Evolutionary conservation across 768 basidiomycete species (phyloP).

Genomic region (Tylopilus intermedius): DNA sequence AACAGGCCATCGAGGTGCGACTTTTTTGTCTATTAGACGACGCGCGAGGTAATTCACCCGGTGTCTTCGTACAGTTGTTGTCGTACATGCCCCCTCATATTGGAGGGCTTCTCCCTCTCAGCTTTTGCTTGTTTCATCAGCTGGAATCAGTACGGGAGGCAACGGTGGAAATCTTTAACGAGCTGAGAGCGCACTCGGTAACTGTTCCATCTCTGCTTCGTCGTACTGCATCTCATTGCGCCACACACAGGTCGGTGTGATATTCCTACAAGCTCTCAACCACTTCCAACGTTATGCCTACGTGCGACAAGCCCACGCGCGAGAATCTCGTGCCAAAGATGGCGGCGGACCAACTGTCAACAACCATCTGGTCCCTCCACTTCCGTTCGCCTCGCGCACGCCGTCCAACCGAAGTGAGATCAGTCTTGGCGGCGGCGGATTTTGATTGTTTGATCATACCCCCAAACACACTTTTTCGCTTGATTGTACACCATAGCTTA

Average conservation of each 20-base stretch:
- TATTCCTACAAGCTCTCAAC: constrained; percentile 75
- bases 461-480: not conserved
- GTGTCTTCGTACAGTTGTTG: constrained; percentile 54
- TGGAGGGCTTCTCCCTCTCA: constrained; percentile 80
- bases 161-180: constrained; percentile 81
- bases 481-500: constrained; percentile 20
- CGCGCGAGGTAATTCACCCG: not conserved
- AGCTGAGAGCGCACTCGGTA: constrained; percentile 72
- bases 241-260: constrained; percentile 66
- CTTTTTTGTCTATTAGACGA: not conserved
- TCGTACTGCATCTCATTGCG: not conserved
- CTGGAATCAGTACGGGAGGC: constrained; percentile 67
- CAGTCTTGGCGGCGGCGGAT: constrained; percentile 30
- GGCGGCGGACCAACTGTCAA: constrained; percentile 12
- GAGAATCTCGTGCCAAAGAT: constrained; percentile 44
- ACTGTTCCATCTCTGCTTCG: constrained; percentile 17
- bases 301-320: constrained; percentile 71
- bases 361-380: constrained; percentile 34
- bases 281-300: constrained; percentile 89
- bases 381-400: constrained; percentile 30
- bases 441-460: constrained; percentile 16
- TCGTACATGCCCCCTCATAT: constrained; percentile 67
- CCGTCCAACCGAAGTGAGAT: constrained; percentile 46
- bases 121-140: constrained; percentile 90
- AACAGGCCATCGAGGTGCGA: constrained; percentile 83